A percentile compares a stretch with the other conserved stretches of the same genome.
phyloP scores from a whole-genome alignment of 192 early-diverging fungal species.

The Backusella parvicylindrica region DNA sequence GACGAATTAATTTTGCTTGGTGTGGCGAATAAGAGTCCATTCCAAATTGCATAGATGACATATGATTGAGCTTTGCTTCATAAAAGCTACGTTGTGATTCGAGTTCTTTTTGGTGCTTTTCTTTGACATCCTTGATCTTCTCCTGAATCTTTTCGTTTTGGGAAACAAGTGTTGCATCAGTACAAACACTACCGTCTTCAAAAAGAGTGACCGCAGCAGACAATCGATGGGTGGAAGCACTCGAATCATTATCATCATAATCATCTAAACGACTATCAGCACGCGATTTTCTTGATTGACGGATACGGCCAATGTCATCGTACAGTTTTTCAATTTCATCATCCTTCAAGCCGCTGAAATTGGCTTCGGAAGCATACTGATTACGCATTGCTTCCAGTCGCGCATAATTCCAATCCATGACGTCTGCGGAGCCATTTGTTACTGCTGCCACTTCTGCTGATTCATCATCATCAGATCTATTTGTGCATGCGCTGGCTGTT shows the following conservation, averaged over 20 bases:
- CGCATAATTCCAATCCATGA: constrained; percentile 76
- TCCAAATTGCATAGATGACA: constrained; percentile 29
- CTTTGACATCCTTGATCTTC: constrained; percentile 43
- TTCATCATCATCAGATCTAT: constrained; percentile 9
- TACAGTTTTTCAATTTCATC: constrained; percentile 53
- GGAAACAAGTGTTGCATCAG: constrained; percentile 12
- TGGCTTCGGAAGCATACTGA: constrained; percentile 30
- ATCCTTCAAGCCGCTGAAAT: constrained; percentile 50
- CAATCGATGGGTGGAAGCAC: not conserved
- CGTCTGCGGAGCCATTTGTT: constrained; percentile 34
- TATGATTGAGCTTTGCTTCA: constrained; percentile 45
- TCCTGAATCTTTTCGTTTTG: constrained; percentile 34
- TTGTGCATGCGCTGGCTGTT: constrained; percentile 2
- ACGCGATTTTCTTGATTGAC: constrained; percentile 44
- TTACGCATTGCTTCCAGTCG: constrained; percentile 64
- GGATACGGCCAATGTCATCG: constrained; percentile 52
- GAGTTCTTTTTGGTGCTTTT: constrained; percentile 46
- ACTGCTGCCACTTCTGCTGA: constrained; percentile 13
- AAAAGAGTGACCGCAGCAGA: constrained; percentile 10
- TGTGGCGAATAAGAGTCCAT: constrained; percentile 9
- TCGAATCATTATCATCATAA: constrained; percentile 14
- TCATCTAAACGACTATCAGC: constrained; percentile 40
- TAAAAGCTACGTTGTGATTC: constrained; percentile 51
- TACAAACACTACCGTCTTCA: constrained; percentile 30
- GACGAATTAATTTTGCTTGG: constrained; percentile 36